phyloP scores from a whole-genome alignment of 257 asterid species.

The Przewalskia tangutica region DNA sequence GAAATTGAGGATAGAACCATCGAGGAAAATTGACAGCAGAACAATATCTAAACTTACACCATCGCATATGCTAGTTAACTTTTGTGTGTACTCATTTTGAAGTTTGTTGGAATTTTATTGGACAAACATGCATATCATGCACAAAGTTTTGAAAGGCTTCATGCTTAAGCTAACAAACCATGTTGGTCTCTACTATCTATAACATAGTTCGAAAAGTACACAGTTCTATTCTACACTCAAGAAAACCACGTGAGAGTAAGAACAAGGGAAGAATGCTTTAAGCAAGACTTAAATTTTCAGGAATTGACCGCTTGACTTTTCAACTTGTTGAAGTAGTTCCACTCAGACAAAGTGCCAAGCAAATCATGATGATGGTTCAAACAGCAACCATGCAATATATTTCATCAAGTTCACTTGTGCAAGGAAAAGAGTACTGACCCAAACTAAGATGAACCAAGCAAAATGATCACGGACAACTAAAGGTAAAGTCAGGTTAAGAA shows the following conservation, averaged over 20 bases:
- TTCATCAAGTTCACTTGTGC: neutral
- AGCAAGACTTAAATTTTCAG: neutral
- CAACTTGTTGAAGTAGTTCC: neutral
- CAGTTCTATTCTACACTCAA: neutral
- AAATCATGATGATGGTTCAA: neutral
- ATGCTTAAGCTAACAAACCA: neutral
- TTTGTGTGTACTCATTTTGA: neutral
- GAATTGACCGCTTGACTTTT: neutral
- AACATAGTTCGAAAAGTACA: neutral
- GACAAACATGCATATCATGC: neutral
- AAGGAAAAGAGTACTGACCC: neutral
- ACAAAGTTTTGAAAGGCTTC: neutral
- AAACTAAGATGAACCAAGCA: neutral
- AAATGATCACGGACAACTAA: neutral
- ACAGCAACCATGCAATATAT: neutral
- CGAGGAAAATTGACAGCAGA: neutral
- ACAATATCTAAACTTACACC: neutral
- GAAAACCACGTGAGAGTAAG: neutral
- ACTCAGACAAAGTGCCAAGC: neutral
- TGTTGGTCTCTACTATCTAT: neutral
- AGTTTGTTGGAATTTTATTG: neutral
- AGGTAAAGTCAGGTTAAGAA: neutral
- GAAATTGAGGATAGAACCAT: neutral
- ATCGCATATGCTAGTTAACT: neutral
- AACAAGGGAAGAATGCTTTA: neutral